Evolutionary conservation across 345 rosid species (phyloP).

Genomic region (Lepidium sativum): DNA sequence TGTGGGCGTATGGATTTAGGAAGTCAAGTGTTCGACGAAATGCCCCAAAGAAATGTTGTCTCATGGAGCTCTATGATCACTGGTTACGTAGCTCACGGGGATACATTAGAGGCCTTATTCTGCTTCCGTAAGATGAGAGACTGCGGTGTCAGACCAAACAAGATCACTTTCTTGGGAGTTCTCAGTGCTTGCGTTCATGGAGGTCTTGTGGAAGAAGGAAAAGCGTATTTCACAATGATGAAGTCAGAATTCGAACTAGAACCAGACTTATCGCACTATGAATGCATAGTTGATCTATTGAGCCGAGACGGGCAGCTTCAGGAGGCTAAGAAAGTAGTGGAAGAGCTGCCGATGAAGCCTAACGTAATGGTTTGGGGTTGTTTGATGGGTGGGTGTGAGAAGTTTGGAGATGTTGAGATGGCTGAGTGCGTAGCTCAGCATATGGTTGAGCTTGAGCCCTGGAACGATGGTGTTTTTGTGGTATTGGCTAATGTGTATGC

Average conservation of each 20-base stretch:
- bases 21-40: conserved; percentile 36
- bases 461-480: conserved; percentile 80
- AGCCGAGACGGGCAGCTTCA: conserved; percentile 62
- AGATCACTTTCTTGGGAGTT: conserved; percentile 68
- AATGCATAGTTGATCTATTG: conserved; percentile 74
- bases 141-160: conserved; percentile 47
- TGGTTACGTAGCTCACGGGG: conserved; percentile 59
- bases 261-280: conserved; percentile 56
- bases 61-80: conserved; percentile 87
- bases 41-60: conserved; percentile 50
- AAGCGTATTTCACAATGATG: conserved; percentile 49
- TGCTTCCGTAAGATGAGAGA: conserved; percentile 52
- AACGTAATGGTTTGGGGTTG: conserved; percentile 74
- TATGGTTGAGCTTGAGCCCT: conserved; percentile 59
- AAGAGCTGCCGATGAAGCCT: conserved; percentile 73
- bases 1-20: conserved; percentile 86
- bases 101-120: conserved; percentile 44
- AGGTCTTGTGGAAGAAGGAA: conserved; percentile 67
- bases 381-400: conserved; percentile 91
- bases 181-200: conserved; percentile 85
- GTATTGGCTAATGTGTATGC: conserved; percentile 85
- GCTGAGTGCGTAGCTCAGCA: conserved; percentile 80
- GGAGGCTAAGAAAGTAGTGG: conserved; percentile 60
- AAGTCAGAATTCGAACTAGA: conserved; percentile 36
- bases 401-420: conserved; percentile 58